These are phyloP conservation scores for Oehlia diaphana DNA, from an alignment of 192 early-diverging fungal species.

Conservation along the genomic window DNA sequence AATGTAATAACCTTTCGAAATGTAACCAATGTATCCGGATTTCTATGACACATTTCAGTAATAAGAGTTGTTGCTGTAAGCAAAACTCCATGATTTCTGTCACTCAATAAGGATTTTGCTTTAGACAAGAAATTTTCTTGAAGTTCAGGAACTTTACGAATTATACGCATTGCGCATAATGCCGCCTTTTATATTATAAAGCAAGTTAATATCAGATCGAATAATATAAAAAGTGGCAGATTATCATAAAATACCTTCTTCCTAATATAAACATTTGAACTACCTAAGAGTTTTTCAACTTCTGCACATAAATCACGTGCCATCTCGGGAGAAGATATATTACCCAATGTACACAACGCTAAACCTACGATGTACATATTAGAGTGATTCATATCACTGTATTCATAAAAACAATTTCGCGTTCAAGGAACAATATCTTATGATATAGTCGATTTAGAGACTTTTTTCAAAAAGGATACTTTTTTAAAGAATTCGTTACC, in stretches of 20 bases:
- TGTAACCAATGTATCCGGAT: constrained; percentile 63
- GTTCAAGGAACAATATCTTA: constrained; percentile 7
- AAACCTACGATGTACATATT: constrained; percentile 98
- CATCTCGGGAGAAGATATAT: constrained; percentile 97
- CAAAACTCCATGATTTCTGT: constrained; percentile 95
- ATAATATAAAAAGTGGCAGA: neutral
- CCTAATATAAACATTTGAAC: constrained; percentile 89
- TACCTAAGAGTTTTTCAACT: constrained; percentile 88
- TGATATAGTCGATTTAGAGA: neutral
- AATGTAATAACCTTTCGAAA: constrained; percentile 61
- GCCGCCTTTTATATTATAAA: constrained; percentile 63
- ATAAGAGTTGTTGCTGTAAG: constrained; percentile 88
- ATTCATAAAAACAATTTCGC: constrained; percentile 19
- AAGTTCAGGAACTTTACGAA: constrained; percentile 92
- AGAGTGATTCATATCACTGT: constrained; percentile 89
- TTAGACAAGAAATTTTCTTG: constrained; percentile 79
- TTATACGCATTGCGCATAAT: constrained; percentile 87
- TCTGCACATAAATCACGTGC: constrained; percentile 91
- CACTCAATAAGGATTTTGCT: constrained; percentile 74
- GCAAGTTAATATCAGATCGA: neutral
- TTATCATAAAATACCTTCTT: constrained; percentile 76
- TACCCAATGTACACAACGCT: constrained; percentile 93
- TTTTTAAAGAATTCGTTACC: constrained; percentile 97
- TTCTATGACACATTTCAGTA: constrained; percentile 83
- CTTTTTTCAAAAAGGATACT: constrained; percentile 54